Conservation (phyloP, 768 basidiomycete species). For the Amanita jacksonii region DNA sequence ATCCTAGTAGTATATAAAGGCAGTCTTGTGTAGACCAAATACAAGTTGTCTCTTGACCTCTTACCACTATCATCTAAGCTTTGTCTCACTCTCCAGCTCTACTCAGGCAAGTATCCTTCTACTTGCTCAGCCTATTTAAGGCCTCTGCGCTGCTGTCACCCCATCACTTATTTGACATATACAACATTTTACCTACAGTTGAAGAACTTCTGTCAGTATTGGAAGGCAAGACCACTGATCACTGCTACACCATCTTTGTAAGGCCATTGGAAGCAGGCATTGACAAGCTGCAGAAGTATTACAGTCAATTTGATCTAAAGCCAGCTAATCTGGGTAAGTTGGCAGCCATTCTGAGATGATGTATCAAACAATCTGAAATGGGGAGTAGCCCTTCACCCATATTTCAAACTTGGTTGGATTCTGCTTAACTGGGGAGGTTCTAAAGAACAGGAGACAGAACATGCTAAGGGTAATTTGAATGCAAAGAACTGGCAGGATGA, state of each 20-base stretch:
- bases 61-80: no score
- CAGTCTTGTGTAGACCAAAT: no score
- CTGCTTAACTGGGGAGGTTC: background rate
- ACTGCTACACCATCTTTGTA: conserved; percentile 11
- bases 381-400: conserved; percentile 19
- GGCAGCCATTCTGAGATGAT: background rate
- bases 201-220: conserved; percentile 19
- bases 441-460: background rate
- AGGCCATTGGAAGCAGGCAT: conserved; percentile 14
- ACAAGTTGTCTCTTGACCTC: no score
- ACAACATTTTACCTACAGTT: conserved; percentile 16
- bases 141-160: no score
- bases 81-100: no score
- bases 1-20: no score
- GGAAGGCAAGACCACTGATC: conserved; percentile 15
- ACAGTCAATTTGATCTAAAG: conserved; percentile 14
- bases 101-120: no score
- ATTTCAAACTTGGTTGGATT: conserved; percentile 20
- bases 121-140: no score
- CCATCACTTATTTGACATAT: conserved; percentile 13
- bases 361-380: background rate
- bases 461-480: background rate
- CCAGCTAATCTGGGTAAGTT: conserved; percentile 15
- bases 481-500: conserved; percentile 3
- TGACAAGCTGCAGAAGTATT: conserved; percentile 18